Evolutionary conservation across 2,329 filamentous ascomycete genomes (phyloP), one percentile per base, ranked within the genome.

Genomic region (Cordyceps cicadae): DNA sequence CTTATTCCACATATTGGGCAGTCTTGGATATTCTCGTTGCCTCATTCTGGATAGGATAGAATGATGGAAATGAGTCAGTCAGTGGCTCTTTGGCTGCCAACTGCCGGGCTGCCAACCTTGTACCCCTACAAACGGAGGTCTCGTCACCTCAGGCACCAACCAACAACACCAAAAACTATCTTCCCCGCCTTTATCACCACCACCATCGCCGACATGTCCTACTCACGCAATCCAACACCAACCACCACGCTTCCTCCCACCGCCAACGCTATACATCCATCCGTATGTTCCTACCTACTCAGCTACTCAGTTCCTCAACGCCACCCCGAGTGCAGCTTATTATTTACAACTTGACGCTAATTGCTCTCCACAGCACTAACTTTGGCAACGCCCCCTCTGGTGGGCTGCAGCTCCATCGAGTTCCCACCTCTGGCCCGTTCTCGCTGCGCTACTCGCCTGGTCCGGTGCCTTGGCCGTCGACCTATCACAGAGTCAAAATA

Each of bases 401-500:
- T 49, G n/a, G 15, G 19, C 34, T 2, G 45, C 29, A 26, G 21
- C n/a, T 52, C 48, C 56, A 41, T 15, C 32, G 3, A 39, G 21
- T 41, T 48, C 26, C 48, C 56, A 59, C 48, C 26, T 43, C 43
- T 14, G 24, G 53, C 32, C 45, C 24, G 24, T 24, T 39, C 12
- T 45, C 46, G 49, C 56, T 52, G 49, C 49, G 39, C 56, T 53
- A 49, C 56, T 59, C 49, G 49, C 48, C 39, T 43, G 39, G 39
- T 43, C 39, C n/a, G 12, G 37, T 19, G 39, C 21, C 32, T 39
- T 34, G 54, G 45, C 26, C 34, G 39, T 24, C 43, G 41, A 32
- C 54, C 54, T 50, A 56, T 49, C 54, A 37, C 54, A 43, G 32
- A 24, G 34, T 8, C 48, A 59, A 21, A 43, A 50, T 53, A 45